Evolutionary conservation across 345 rosid genomes (phyloP).

Genomic region (Lepidium didymum): DNA sequence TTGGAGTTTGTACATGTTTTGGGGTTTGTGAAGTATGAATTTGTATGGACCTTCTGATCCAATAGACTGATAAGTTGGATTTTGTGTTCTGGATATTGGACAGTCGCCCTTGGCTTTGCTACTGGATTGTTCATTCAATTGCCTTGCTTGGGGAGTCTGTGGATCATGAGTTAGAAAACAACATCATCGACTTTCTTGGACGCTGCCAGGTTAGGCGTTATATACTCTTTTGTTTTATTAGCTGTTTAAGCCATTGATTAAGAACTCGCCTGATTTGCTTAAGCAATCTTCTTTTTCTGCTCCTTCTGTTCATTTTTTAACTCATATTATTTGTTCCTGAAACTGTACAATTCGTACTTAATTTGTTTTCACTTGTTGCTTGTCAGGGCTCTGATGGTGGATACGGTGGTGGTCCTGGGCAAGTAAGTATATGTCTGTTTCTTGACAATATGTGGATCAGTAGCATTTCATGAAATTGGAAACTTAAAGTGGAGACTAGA

Average conservation of each 20-base stretch:
- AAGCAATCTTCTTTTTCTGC: not conserved
- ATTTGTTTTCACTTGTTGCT: not conserved
- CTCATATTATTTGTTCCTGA: not conserved
- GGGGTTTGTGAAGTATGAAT: not conserved
- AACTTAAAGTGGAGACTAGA: not conserved
- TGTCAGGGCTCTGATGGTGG: conserved; percentile 84
- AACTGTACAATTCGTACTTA: not conserved
- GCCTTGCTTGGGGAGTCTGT: conserved; percentile 71
- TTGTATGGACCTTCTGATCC: not conserved
- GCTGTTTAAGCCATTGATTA: not conserved
- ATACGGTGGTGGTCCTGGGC: conserved; percentile 97
- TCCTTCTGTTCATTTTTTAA: not conserved
- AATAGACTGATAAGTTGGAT: not conserved
- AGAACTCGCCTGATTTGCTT: not conserved
- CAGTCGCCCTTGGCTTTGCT: conserved; percentile 97
- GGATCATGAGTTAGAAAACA: conserved; percentile 49
- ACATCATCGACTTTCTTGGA: conserved; percentile 55
- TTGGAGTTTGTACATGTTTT: not conserved
- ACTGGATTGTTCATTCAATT: conserved; percentile 89
- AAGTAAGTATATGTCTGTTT: conserved; percentile 50
- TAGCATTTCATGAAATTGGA: not conserved
- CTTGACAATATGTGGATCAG: not conserved
- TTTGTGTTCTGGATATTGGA: not conserved
- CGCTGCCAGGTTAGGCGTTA: conserved; percentile 64
- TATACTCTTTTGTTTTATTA: not conserved